Evolutionary conservation across 1,284 basidiomycete species (phyloP), one percentile per base, ranked within the genome.

Genomic region (Malassezia brasiliensis): DNA sequence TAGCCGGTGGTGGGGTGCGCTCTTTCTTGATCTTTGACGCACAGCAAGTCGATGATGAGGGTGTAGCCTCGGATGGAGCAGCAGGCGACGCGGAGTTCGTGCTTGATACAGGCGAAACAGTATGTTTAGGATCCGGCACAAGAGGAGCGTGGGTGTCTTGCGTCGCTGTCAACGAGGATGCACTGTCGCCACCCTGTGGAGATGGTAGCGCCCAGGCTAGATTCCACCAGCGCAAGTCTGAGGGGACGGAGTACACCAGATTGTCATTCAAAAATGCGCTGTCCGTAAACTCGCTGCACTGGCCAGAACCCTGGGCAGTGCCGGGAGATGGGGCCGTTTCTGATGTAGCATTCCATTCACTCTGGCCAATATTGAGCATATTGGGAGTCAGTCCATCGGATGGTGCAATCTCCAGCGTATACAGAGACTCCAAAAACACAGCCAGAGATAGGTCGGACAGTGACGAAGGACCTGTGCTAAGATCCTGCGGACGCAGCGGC

Each of bases 201-300:
- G 17, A 19, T 22, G 56, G 49, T 0, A 51, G 22, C 14, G 51
- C 52, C 47, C 63, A 58, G 11, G 63, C 65, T 9, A 66, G 54
- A 53, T 73, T 65, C 65, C 70, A 72, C 72, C 72, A 74, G 36
- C 64, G 65, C 42, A 74, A 63, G 31, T 74, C 72, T 2, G 67
- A 65, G 0, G 72, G 72, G 9, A 74, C 68, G 0, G 72, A 69
- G 51, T 68, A 74, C 31, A 61, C 64, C 9, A 73, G 52, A 15
- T 63, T 31, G n/a, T 56, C 62, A 19, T 67, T 62, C 1, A 69
- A 52, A 32, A 70, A 61, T 1, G 66, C 65, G 45, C 53, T 56
- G 9, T 56, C 34, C 2, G 41, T 35, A 17, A 36, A 51, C 7
- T 44, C 41, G 6, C 22, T 44, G 12, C 14, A 11, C 41, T 30